Evolutionary conservation across 192 early-diverging fungal species (phyloP), one percentile per base, ranked within the genome.

Genomic region (Phlyctochytrium arcticum): DNA sequence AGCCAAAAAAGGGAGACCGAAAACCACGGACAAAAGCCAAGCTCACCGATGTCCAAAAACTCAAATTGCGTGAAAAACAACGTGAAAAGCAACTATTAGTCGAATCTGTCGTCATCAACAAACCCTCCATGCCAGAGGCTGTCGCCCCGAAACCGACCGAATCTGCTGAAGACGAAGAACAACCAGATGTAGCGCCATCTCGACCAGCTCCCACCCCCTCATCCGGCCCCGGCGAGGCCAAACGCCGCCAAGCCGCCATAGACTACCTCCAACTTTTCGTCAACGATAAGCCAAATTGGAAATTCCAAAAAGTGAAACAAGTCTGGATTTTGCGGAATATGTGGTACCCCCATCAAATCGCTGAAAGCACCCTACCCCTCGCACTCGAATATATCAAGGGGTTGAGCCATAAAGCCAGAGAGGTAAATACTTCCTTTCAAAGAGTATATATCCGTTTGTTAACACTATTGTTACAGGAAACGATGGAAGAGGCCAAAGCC

Each of bases 291-390:
- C 23, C 24, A 10, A 29, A 37, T 15, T 73, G 71, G 71, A 73
- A 73, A 36, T 73, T 73, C 30, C 60, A 68, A 57, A 73, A 73
- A 63, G 65, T 73, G 15, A 46, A 60, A 24, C 71, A 73, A 48
- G 57, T 64, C n/a, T 73, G 71, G 71, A 68, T 73, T 33, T 48
- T 73, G 55, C 35, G 48, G 29, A 68, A 73, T 42, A 10, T 73
- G 66, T 73, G 60, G 39, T 73, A 68, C 36, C 21, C 65, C 30
- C 59, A 69, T 19, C 71, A 69, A 50, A 42, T 62, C 46, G 36
- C 48, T 53, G 65, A 65, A 36, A 31, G 30, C 5, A 24, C 42
- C 7, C 59, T 71, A 31, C 39, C 44, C 17, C 34, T 44, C 35
- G 61, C 63, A 21, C 35, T 71, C 39, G 39, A 48, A 23, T 71